A percentile compares a stretch with the other conserved stretches of the same genome.
Conservation (phyloP, 306 rosid species). For the Castanospermum australe region DNA sequence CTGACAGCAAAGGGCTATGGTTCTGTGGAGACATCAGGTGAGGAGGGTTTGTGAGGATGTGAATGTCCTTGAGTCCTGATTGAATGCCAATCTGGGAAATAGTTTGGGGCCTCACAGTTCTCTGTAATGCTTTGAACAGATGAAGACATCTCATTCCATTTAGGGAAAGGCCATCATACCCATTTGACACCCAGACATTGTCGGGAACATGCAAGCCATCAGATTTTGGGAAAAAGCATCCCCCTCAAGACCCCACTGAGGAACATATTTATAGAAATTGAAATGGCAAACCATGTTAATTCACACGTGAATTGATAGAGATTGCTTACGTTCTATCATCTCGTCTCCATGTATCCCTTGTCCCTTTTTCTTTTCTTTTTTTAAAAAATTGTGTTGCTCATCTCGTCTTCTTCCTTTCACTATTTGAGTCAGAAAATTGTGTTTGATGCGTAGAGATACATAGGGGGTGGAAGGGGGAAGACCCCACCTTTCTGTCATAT, state of each 20-base stretch:
- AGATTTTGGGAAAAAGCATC: slow-evolving; percentile 47
- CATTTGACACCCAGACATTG: slow-evolving; percentile 65
- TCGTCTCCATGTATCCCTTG: slow-evolving; percentile 39
- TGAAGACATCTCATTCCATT: slow-evolving; percentile 49
- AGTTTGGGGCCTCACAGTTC: slow-evolving; percentile 48
- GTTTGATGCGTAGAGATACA: not conserved
- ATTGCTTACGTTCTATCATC: slow-evolving; percentile 49
- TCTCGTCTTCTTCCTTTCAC: slow-evolving; percentile 29
- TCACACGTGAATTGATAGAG: slow-evolving; percentile 42
- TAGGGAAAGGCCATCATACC: slow-evolving; percentile 70
- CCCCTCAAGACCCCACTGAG: slow-evolving; percentile 26
- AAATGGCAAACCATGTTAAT: slow-evolving; percentile 38
- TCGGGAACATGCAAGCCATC: slow-evolving; percentile 90
- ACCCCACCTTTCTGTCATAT: not conserved
- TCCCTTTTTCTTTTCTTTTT: slow-evolving; percentile 5
- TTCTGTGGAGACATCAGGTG: slow-evolving; percentile 4
- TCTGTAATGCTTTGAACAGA: slow-evolving; percentile 38
- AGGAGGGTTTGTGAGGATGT: slow-evolving; percentile 27
- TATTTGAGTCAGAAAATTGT: not conserved
- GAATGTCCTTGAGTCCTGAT: slow-evolving; percentile 28
- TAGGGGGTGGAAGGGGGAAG: slow-evolving; percentile 1
- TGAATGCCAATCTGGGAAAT: slow-evolving; percentile 39
- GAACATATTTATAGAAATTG: slow-evolving; percentile 40
- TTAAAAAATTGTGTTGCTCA: not conserved
- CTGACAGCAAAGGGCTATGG: slow-evolving; percentile 12